Evolutionary conservation across 176 grass and related monocot species (phyloP), one percentile per base, ranked within the genome.

Genomic region (Triticum turgidum): DNA sequence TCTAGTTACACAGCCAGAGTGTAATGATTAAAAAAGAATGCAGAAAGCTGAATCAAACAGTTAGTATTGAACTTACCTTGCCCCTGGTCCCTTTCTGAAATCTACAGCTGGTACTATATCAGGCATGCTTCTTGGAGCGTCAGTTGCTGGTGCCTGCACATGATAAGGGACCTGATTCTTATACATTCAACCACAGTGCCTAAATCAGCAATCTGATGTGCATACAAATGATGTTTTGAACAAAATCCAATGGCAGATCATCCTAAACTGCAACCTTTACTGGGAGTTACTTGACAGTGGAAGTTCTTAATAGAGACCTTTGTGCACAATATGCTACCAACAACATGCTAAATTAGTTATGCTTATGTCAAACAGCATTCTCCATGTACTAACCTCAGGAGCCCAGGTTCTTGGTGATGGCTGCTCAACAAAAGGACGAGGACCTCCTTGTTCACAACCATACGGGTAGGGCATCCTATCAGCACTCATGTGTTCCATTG

Each of bases 321-420:
- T 29, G 15, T 56, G 65, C 76, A 83, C 20, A 65, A 22, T 52
- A 81, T 63, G 44, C 21, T 65, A 41, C 39, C 22, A 81, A 44
- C 9, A 72, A 41, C 15, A 81, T 69, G 61, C 83, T 65, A 73
- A 49, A 66, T 9, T 75, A 76, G 14, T 80, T 32, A 39, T n/a
- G 34, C 18, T 61, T 14, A 27, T 79, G 71, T 44, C 59, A 54
- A 80, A 84, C 13, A 84, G 14, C 4, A 66, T 5, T 29, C 5
- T 24, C 24, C 4, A 33, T 65, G 9, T 80, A 78, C 61, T 83
- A 76, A 92, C 92, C 90, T 94, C 90, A 94, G 92, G 42, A 88
- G 73, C 73, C 82, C 89, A 87, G 27, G 85, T 45, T 83, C 89
- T 92, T 79, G 82, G 82, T 58, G 92, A 67, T 32, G 92, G 89